Conservation (phyloP, 2,329 filamentous ascomycete species). For the Pseudocercospora pini-densiflorae region DNA sequence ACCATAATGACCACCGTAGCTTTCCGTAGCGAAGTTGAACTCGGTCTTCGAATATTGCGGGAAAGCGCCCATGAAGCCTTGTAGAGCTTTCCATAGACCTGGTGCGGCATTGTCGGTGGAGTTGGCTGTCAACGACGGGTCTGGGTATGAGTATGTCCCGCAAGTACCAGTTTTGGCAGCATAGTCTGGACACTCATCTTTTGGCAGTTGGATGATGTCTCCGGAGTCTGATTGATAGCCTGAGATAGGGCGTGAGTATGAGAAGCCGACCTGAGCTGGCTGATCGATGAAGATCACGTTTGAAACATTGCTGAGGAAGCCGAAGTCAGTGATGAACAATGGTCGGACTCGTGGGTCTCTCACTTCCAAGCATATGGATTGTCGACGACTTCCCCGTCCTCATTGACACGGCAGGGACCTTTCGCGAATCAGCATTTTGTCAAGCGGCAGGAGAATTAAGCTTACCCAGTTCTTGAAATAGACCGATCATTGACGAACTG, state of each 20-base stretch:
- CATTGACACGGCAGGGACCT: conserved; percentile 18
- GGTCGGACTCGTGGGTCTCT: conserved; percentile 54
- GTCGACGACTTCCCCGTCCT: not conserved
- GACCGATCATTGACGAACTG: conserved; percentile 59
- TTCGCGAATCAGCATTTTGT: conserved; percentile 38
- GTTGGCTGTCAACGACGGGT: conserved; percentile 57
- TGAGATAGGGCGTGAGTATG: conserved; percentile 56
- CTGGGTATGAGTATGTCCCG: conserved; percentile 36
- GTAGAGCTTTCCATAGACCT: conserved; percentile 61
- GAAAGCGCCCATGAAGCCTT: conserved; percentile 58
- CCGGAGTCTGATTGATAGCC: conserved; percentile 43
- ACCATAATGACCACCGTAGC: conserved; percentile 39
- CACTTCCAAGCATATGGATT: not conserved
- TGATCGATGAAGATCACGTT: conserved; percentile 68
- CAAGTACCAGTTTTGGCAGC: conserved; percentile 49
- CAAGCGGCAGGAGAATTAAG: conserved; percentile 48
- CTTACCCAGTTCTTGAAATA: conserved; percentile 56
- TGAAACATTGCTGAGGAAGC: conserved; percentile 61
- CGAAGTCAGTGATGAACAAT: conserved; percentile 62
- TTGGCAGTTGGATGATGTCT: conserved; percentile 43
- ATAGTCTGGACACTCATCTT: conserved; percentile 29
- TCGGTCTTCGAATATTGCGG: conserved; percentile 46
- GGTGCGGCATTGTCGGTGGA: conserved; percentile 62
- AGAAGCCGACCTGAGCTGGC: conserved; percentile 63
- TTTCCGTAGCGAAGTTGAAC: conserved; percentile 40